phyloP scores from a whole-genome alignment of 176 grass and related monocot genomes.

The Eremochloa ophiuroides region DNA sequence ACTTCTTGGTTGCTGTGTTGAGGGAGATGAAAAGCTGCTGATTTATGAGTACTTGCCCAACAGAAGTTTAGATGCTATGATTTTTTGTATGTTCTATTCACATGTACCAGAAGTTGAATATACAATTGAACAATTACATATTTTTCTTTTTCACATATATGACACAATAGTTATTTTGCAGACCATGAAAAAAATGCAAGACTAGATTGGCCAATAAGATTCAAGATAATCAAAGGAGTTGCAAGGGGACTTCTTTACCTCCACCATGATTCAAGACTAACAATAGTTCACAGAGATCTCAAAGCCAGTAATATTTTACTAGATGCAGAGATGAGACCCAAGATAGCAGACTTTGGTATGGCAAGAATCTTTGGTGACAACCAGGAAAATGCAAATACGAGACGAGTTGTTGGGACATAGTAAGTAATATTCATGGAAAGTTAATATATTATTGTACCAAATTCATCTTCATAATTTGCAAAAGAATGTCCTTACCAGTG shows the following conservation, averaged over 20 bases:
- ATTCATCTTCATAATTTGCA: background rate
- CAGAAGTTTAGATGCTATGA: background rate
- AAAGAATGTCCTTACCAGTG: conserved; percentile 2
- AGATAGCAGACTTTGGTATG: too few relatives aligned
- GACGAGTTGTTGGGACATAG: too few relatives aligned
- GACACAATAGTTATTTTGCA: background rate
- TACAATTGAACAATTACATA: background rate
- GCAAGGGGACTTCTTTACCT: conserved; percentile 49
- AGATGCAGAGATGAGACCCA: too few relatives aligned
- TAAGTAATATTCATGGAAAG: too few relatives aligned
- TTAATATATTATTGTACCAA: too few relatives aligned
- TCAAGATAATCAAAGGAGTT: conserved; percentile 40
- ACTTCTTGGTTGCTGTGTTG: background rate
- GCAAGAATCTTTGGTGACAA: too few relatives aligned
- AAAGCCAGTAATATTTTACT: conserved; percentile 39
- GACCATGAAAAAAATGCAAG: background rate
- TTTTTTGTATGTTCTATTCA: background rate
- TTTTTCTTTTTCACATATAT: background rate
- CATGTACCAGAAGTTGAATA: background rate
- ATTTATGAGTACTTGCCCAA: background rate
- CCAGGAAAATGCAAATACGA: too few relatives aligned
- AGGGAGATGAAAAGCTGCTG: background rate
- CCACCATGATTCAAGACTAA: conserved; percentile 46
- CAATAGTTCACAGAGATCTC: conserved; percentile 5
- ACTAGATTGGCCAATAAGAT: conserved; percentile 37